phyloP scores from a whole-genome alignment of 176 grass and related monocot species.

The Rhynchospora breviuscula region DNA sequence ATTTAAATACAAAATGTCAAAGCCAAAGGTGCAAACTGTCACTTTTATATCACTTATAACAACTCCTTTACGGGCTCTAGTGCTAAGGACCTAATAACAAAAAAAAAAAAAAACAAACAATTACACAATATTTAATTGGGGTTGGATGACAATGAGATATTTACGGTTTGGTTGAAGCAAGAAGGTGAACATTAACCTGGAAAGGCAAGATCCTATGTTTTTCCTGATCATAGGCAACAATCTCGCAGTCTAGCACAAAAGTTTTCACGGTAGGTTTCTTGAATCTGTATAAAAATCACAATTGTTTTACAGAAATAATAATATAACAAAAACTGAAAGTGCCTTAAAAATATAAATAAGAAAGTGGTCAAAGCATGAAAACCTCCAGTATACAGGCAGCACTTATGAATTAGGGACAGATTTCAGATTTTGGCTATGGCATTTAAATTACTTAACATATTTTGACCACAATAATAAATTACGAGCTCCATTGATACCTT shows the following conservation, averaged over 20 bases:
- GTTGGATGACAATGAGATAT: not conserved
- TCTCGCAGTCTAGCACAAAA: slow-evolving; percentile 96
- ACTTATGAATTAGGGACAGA: not conserved
- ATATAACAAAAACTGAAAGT: not conserved
- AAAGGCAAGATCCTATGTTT: slow-evolving; percentile 90
- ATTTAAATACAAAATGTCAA: slow-evolving; percentile 96
- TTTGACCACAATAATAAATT: not conserved
- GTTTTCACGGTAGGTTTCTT: slow-evolving; percentile 71
- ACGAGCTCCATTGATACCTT: slow-evolving; percentile 40
- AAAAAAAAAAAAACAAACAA: slow-evolving; percentile 19
- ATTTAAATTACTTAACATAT: not conserved
- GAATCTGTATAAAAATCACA: slow-evolving; percentile 58
- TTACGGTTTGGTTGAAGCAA: not conserved
- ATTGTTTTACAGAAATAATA: slow-evolving; percentile 7
- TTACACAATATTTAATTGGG: not conserved
- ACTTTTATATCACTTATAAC: slow-evolving; percentile 97
- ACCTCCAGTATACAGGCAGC: not conserved
- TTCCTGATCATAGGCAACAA: slow-evolving; percentile 87
- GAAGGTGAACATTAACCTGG: slow-evolving; percentile 54
- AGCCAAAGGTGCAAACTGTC: slow-evolving; percentile 85
- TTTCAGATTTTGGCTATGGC: not conserved
- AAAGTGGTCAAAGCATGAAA: not conserved
- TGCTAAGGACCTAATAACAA: slow-evolving; percentile 75
- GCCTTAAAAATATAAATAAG: not conserved
- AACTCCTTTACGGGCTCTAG: slow-evolving; percentile 90